Evolutionary conservation across 495 filamentous ascomycete species (phyloP), one percentile per base, ranked within the genome.

Genomic region (Neurospora sp.): DNA sequence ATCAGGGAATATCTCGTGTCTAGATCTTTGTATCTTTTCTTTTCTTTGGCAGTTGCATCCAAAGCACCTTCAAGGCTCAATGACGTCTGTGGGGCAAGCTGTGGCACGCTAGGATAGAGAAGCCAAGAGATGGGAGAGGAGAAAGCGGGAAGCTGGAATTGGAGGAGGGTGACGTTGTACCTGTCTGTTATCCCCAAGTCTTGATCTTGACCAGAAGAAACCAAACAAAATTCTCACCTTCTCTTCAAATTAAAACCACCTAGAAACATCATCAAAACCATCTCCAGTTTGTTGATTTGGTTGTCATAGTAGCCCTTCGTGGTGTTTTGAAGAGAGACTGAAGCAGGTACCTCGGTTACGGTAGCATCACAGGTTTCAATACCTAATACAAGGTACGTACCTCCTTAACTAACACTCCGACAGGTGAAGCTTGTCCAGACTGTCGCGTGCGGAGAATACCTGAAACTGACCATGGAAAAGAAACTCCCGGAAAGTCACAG

Each of bases 81-180:
- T 76, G 74, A 76, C 74, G 74, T 76, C 69, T 73, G 16, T 74
- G 74, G 74, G 48, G 45, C 69, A 27, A 44, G 27, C 42, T 71
- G 72, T 70, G 38, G 70, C 48, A 71, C 72, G 45, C 72, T 71
- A 31, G 27, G 27, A 31, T 31, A 31, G 27, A 31, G 0, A 31
- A 31, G 27, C 27, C 27, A 31, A 31, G 27, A 31, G 27, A 31
- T 3, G 27, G 27, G 27, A 31, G 27, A 31, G 27, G 27, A 31
- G 27, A 31, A 31, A 31, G 27, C 27, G 27, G 27, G 27, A 31
- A 31, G 27, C 27, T 31, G 27, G 27, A 38, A 38, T 44, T 40
- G 68, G 20, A 27, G 68, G 20, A 27, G 68, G 68, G 68, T 38
- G 40, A 38, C 68, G 68, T 69, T 69, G 68, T 69, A 38, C 10